Conservation (phyloP, 129 eudicot genomes). For the Escallonia rubra region DNA sequence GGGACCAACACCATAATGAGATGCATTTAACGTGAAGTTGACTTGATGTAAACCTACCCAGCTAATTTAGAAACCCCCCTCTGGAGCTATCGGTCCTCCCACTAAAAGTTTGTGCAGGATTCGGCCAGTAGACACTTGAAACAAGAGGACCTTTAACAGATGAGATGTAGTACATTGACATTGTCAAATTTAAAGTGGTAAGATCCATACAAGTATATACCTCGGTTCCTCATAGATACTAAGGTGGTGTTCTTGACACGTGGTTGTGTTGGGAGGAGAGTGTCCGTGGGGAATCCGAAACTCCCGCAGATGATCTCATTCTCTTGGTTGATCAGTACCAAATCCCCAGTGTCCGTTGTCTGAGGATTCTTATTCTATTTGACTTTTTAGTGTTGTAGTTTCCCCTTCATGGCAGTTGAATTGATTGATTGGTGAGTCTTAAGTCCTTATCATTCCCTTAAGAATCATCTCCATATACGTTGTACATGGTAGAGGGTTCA, state of each 20-base stretch:
- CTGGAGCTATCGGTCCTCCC: not conserved
- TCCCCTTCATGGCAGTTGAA: too few relatives aligned
- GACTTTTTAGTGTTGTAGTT: too few relatives aligned
- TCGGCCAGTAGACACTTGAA: not conserved
- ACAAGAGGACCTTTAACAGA: not conserved
- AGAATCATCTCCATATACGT: too few relatives aligned
- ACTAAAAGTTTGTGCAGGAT: not conserved
- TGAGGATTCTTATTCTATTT: too few relatives aligned
- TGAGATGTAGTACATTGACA: not conserved
- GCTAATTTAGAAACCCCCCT: not conserved
- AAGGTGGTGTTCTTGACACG: not conserved
- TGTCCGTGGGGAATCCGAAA: not conserved
- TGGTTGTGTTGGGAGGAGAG: not conserved
- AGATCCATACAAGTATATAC: not conserved
- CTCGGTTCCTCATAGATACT: not conserved
- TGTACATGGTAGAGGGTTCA: too few relatives aligned
- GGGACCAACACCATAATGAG: not conserved
- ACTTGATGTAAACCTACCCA: not conserved
- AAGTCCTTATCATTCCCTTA: too few relatives aligned
- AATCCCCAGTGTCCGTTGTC: too few relatives aligned
- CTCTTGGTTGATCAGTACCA: too few relatives aligned
- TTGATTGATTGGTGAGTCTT: too few relatives aligned
- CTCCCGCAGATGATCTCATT: too few relatives aligned
- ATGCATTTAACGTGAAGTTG: not conserved
- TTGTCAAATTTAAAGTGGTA: not conserved